Conservation (phyloP, 2,329 filamentous ascomycete genomes). For the Thyridium curvatum region DNA sequence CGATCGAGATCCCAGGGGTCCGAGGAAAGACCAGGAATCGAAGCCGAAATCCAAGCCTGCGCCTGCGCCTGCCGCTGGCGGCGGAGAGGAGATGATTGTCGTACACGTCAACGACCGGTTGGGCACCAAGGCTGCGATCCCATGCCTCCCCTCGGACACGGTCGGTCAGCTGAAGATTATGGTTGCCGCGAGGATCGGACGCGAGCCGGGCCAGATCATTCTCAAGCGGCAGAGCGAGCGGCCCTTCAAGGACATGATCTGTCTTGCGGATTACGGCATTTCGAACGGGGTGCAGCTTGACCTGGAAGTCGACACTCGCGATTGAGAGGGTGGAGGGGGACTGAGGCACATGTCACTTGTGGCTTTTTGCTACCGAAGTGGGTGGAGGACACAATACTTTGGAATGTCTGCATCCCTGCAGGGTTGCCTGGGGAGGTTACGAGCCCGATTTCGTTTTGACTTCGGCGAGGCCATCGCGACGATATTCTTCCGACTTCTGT, state of each 20-base stretch:
- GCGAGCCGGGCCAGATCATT: constrained; percentile 86
- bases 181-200: constrained; percentile 82
- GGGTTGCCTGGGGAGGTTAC: too few relatives aligned
- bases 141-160: constrained; percentile 77
- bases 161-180: constrained; percentile 86
- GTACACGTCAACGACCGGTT: constrained; percentile 93
- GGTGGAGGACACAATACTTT: too few relatives aligned
- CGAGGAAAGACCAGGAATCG: constrained; percentile 14
- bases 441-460: too few relatives aligned
- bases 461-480: too few relatives aligned
- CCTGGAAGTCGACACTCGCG: constrained; percentile 55
- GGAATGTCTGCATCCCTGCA: too few relatives aligned
- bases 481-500: too few relatives aligned
- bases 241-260: constrained; percentile 88
- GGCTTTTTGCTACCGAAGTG: too few relatives aligned
- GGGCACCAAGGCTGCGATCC: constrained; percentile 86
- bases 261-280: constrained; percentile 87
- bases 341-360: too few relatives aligned
- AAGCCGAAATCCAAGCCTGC: constrained; percentile 20
- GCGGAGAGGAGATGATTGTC: constrained; percentile 76
- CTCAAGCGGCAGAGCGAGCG: constrained; percentile 86
- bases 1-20: neutral
- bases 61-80: constrained; percentile 14
- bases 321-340: constrained; percentile 27
- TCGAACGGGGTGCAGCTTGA: constrained; percentile 76